Evolutionary conservation across 108 stramenopile species (phyloP).

Genomic region (Pseudonitzschia multiseries): DNA sequence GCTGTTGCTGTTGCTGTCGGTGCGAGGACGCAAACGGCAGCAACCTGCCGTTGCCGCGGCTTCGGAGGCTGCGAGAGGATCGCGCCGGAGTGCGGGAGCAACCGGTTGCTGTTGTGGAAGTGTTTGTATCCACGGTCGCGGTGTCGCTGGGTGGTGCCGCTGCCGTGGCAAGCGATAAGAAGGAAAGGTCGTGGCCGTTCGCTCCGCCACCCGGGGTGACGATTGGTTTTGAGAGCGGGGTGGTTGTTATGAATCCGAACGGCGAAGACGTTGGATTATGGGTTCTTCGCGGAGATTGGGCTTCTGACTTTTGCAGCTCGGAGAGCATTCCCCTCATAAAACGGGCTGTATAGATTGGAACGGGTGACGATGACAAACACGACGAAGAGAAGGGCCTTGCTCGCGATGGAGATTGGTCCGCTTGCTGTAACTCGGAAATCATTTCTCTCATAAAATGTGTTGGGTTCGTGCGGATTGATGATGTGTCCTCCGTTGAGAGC

Average conservation of each 20-base stretch:
- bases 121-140: too few relatives aligned
- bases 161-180: too few relatives aligned
- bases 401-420: not conserved
- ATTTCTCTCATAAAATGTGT: not conserved
- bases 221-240: not conserved
- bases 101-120: too few relatives aligned
- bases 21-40: too few relatives aligned
- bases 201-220: not conserved
- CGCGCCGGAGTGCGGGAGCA: too few relatives aligned
- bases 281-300: not conserved
- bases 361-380: not conserved
- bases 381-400: not conserved
- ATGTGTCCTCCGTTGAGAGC: not conserved
- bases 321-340: conserved; percentile 6
- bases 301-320: not conserved
- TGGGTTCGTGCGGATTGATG: not conserved
- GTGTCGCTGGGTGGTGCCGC: too few relatives aligned
- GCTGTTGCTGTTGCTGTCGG: too few relatives aligned
- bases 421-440: not conserved
- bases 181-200: not conserved
- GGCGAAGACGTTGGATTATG: not conserved
- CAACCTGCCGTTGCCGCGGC: too few relatives aligned
- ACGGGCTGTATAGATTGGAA: not conserved
- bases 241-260: not conserved
- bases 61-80: too few relatives aligned